Evolutionary conservation across 306 rosid genomes (phyloP), one percentile per base, ranked within the genome.

Genomic region (Prunus mongolica): DNA sequence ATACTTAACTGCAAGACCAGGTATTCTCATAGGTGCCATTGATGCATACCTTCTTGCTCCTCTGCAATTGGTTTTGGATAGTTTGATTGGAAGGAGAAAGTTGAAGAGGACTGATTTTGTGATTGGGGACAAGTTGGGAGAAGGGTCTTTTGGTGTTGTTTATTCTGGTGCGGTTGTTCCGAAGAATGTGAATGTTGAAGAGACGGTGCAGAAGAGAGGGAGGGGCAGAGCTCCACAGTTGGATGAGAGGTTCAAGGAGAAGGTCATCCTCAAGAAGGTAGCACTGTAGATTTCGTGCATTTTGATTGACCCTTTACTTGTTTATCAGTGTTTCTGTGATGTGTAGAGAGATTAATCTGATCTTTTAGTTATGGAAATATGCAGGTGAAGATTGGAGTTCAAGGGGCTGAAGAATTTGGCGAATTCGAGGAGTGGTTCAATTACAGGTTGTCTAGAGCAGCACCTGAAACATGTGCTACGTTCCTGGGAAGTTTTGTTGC

Each of bases 401-500:
- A 72, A 87, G 96, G 97, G 69, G 99, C 97, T 49, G 90, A 86
- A 67, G 86, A 90, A 76, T 95, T 82, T 68, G 99, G 88, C 46
- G 99, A 95, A 24, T 86, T 57, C 67, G 99, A 95, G 82, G 99
- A 86, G 87, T 90, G 97, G 97, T 95, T 95, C 77, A 92, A 95
- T 76, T 92, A 92, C 83, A 88, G 99, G 78, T 87, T 95, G 57
- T 92, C 97, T 47, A 87, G 99, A 84, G 99, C 99, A 69, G 99
- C 99, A 60, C 97, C 97, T 16, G 99, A 92, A 87, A 90, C 99
- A 47, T 95, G 97, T 56, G 99, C 99, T 14, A 87, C 93, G 18
- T 95, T 92, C 79, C 96, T 95, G 75, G 97, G 99, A 63, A 90
- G 97, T 87, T 92, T 95, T 78, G 83, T 92, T 13, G 93, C 97